Base-by-base conservation (phyloP, 2,329 filamentous ascomycete genomes). In the Myriosclerotinia scirpicola region DNA sequence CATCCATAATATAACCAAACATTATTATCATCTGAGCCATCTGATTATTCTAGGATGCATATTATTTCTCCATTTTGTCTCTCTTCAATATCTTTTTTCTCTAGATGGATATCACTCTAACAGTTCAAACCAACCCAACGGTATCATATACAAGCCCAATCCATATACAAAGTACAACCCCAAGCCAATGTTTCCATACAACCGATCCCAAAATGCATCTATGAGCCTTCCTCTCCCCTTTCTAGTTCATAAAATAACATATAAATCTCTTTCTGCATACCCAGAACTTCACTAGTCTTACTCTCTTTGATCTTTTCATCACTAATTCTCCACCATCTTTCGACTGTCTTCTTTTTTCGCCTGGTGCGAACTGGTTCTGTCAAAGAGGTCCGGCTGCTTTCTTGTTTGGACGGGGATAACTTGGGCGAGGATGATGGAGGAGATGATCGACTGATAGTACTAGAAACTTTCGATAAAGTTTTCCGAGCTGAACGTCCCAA, bases 311-410 rank as follows among this genome's bases (percentile, higher is more conserved):
- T 87, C 79, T 96, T 97, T 71, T 99, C 95, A 77, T 99, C 95
- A 71, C 93, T 97, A 71, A 99, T 96, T 46, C 95, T 87, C 95
- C 95, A 99, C 95, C 95, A 99, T 52, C 90, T 87, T 75, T 96
- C 90, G 54, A 84, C 85, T 15, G 81, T 78, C 74, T 86, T 87
- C 71, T 84, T 85, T 68, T 84, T 86, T 72, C 85, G 87, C 70
- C 81, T 85, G 46, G 83, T 65, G 17, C 69, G 60, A 6, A 66
- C 58, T 15, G 64, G n/a, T 46, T 70, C 69, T 30, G 66, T 67
- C 17, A 69, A 38, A 17, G 64, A 69, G 22, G 65, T 66, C 22
- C 63, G 63, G 0, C 54, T 42, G 1, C 40, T 64, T n/a, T 58
- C 61, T 30, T 30, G 67, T 2, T 54, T 55, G 9, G 46, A 53